phyloP scores from a whole-genome alignment of 1,284 basidiomycete genomes.

The Gomphus bonarii region DNA sequence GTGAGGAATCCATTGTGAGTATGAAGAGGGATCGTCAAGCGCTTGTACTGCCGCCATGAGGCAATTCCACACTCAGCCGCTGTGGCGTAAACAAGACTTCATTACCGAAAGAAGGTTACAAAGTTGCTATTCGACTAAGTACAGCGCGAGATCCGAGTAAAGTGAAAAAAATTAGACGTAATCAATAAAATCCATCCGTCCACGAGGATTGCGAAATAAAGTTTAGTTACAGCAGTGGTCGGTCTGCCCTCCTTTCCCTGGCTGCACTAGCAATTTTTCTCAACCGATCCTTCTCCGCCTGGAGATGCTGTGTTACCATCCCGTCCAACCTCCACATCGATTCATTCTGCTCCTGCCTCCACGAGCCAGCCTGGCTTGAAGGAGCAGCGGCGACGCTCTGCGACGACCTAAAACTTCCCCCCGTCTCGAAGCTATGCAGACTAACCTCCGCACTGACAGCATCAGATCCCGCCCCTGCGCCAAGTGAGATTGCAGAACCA shows the following conservation, averaged over 20 bases:
- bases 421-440: neutral
- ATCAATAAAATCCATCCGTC: neutral
- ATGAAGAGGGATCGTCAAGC: neutral
- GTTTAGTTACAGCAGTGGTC: neutral
- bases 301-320: constrained; percentile 65
- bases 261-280: constrained; percentile 48
- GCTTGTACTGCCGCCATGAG: neutral
- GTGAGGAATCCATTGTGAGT: constrained; percentile 20
- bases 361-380: neutral
- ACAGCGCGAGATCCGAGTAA: neutral
- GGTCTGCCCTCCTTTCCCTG: constrained; percentile 10
- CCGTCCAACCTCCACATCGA: constrained; percentile 57
- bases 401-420: constrained; percentile 8
- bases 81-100: neutral
- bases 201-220: neutral
- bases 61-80: neutral
- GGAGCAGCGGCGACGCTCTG: neutral
- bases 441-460: neutral
- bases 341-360: constrained; percentile 30
- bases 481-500: constrained; percentile 6
- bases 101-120: neutral
- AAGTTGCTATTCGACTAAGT: neutral
- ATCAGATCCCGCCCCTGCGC: neutral
- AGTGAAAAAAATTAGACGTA: neutral
- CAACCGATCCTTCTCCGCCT: constrained; percentile 56